phyloP scores from a whole-genome alignment of 83 land plant genomes.

The Picea abies region DNA sequence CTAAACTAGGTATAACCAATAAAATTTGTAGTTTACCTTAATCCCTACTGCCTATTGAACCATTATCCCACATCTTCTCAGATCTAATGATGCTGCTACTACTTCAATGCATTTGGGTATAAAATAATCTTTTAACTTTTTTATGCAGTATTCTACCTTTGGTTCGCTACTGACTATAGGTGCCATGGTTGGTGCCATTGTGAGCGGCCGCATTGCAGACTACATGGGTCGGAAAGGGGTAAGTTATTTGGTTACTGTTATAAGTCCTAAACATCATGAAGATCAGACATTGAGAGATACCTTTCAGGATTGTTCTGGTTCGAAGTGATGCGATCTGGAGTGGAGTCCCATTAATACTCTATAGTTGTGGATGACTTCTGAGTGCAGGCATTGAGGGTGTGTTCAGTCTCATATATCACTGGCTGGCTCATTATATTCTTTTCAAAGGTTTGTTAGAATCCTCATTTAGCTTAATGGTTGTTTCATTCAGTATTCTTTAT shows the following conservation, averaged over 20 bases:
- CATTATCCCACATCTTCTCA: too few relatives aligned
- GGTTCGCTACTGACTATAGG: slow-evolving; percentile 68
- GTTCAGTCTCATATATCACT: slow-evolving; percentile 19
- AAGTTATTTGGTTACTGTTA: slow-evolving; percentile 7
- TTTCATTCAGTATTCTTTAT: not conserved
- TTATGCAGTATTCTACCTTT: slow-evolving; percentile 49
- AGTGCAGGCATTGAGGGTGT: slow-evolving; percentile 32
- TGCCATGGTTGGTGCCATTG: slow-evolving; percentile 67
- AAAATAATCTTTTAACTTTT: too few relatives aligned
- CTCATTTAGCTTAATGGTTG: not conserved
- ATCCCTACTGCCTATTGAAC: too few relatives aligned
- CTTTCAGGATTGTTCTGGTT: not conserved
- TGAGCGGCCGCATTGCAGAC: slow-evolving; percentile 60
- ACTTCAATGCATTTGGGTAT: too few relatives aligned
- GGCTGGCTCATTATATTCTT: slow-evolving; percentile 32
- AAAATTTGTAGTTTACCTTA: too few relatives aligned
- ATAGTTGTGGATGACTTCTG: not conserved
- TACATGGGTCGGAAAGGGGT: slow-evolving; percentile 61
- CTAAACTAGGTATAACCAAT: too few relatives aligned
- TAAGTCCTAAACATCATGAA: not conserved
- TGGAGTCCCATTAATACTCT: too few relatives aligned
- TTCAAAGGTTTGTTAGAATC: slow-evolving; percentile 19
- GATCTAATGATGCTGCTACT: too few relatives aligned
- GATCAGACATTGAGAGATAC: not conserved
- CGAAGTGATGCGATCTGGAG: too few relatives aligned